Percentiles rank a stretch among this genome's conserved stretches.
phyloP scores from a whole-genome alignment of 2,329 filamentous ascomycete genomes.

The Xylariales sp. region DNA sequence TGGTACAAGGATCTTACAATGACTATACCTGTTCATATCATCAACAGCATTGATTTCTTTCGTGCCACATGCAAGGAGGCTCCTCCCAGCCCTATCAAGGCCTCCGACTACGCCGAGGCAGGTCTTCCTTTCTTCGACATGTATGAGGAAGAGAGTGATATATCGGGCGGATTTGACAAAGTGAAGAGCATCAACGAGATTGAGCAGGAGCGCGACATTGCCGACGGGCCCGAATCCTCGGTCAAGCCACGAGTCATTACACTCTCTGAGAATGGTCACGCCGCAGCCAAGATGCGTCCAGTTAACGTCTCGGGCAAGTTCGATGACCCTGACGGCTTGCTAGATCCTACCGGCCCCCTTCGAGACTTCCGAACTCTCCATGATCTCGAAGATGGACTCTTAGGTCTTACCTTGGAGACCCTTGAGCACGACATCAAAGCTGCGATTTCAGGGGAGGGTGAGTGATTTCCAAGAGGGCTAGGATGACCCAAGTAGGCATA shows the following conservation, averaged over 20 bases:
- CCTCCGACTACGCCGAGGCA: neutral
- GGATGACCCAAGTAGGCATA: too few relatives aligned
- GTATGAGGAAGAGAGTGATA: conserved; percentile 1
- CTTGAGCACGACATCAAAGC: too few relatives aligned
- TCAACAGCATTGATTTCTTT: conserved; percentile 30
- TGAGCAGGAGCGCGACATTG: neutral
- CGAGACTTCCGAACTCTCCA: conserved; percentile 13
- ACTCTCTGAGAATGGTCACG: neutral
- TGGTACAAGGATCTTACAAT: conserved; percentile 13
- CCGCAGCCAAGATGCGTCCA: too few relatives aligned
- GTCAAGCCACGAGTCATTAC: conserved; percentile 7
- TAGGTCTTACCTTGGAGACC: neutral
- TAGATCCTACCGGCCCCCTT: conserved; percentile 13
- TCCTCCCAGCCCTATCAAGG: conserved; percentile 28
- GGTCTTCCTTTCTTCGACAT: conserved; percentile 3
- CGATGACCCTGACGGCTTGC: conserved; percentile 13
- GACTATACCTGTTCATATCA: conserved; percentile 28
- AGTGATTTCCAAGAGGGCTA: too few relatives aligned
- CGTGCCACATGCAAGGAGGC: conserved; percentile 29
- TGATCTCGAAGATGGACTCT: conserved; percentile 3
- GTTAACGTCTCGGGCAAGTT: neutral
- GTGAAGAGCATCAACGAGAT: conserved; percentile 3
- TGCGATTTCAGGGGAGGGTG: too few relatives aligned
- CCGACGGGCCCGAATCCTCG: conserved; percentile 2
- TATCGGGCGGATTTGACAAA: neutral